Conservation (phyloP, 192 early-diverging fungal species). For the Coemansia sp. region DNA sequence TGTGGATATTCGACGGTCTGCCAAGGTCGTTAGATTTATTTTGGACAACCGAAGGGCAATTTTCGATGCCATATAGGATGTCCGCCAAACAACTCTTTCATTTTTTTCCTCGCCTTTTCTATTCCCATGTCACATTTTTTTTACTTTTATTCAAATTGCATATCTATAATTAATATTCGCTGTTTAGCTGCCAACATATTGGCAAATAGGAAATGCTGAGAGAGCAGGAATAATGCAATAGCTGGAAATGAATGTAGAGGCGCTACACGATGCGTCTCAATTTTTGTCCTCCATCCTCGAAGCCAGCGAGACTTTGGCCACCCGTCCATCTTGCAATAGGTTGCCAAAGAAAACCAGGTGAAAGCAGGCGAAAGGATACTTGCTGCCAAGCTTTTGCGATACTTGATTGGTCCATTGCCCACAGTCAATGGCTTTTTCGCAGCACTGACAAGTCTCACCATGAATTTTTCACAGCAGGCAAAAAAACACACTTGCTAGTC, state of each 20-base stretch:
- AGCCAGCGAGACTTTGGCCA: too few species aligned
- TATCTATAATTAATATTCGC: background rate
- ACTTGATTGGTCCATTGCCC: too few species aligned
- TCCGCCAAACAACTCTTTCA: background rate
- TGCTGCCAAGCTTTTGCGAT: too few species aligned
- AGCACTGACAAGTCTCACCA: too few species aligned
- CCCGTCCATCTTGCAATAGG: too few species aligned
- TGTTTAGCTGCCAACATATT: background rate
- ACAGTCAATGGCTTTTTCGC: too few species aligned
- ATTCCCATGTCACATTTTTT: background rate
- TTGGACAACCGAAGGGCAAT: conserved; percentile 46
- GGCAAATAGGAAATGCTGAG: background rate
- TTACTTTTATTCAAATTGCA: conserved; percentile 1
- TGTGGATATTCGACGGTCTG: conserved; percentile 40
- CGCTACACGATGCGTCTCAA: too few species aligned
- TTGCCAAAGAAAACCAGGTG: too few species aligned
- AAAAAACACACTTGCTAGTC: conserved; percentile 20
- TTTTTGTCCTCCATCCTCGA: too few species aligned
- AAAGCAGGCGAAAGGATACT: too few species aligned
- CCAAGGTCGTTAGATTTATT: conserved; percentile 49
- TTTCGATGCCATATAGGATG: conserved; percentile 28
- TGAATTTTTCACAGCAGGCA: conserved; percentile 23
- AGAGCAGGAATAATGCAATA: too few species aligned
- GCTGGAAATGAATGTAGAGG: too few species aligned
- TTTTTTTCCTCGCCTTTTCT: background rate